Percentiles rank a stretch among this genome's conserved stretches.
phyloP scores from a whole-genome alignment of 2,329 filamentous ascomycete genomes.

The Claviceps fusiformis region DNA sequence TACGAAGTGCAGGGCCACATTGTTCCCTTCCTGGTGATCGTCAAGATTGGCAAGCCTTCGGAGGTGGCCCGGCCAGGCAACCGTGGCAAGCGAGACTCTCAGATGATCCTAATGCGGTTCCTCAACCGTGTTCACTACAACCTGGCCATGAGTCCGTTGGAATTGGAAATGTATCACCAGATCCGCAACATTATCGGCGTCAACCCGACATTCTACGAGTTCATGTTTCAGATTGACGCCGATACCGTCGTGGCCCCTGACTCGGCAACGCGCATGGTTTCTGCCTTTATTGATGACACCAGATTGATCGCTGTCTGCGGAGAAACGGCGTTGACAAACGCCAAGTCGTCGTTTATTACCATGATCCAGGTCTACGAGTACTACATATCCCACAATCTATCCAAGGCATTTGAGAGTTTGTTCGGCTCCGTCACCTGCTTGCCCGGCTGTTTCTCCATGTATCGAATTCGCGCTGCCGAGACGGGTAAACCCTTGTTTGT shows the following conservation, averaged over 20 bases:
- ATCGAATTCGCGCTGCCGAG: slow-evolving; percentile 87
- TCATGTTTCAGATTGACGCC: slow-evolving; percentile 89
- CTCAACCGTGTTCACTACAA: slow-evolving; percentile 98
- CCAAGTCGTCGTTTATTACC: slow-evolving; percentile 83
- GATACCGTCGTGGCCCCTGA: slow-evolving; percentile 89
- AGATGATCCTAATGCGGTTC: slow-evolving; percentile 98
- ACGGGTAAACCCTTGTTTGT: slow-evolving; percentile 94
- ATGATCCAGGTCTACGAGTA: slow-evolving; percentile 99
- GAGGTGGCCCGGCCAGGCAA: slow-evolving; percentile 92
- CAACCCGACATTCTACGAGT: slow-evolving; percentile 97
- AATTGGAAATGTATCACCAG: slow-evolving; percentile 97
- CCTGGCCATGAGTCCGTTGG: slow-evolving; percentile 84
- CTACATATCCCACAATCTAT: slow-evolving; percentile 95
- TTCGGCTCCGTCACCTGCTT: slow-evolving; percentile 97
- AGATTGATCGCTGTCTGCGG: slow-evolving; percentile 88
- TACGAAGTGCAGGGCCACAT: slow-evolving; percentile 98
- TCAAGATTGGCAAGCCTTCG: slow-evolving; percentile 96
- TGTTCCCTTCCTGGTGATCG: slow-evolving; percentile 89
- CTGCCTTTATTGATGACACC: slow-evolving; percentile 82
- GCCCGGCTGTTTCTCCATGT: slow-evolving; percentile 98
- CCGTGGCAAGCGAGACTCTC: slow-evolving; percentile 97
- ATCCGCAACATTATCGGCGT: slow-evolving; percentile 98
- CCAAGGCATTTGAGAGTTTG: slow-evolving; percentile 92
- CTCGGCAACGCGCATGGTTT: slow-evolving; percentile 81
- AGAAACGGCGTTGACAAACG: slow-evolving; percentile 86